Conservation (phyloP, 768 basidiomycete species). For the Punctularia strigosozonata region DNA sequence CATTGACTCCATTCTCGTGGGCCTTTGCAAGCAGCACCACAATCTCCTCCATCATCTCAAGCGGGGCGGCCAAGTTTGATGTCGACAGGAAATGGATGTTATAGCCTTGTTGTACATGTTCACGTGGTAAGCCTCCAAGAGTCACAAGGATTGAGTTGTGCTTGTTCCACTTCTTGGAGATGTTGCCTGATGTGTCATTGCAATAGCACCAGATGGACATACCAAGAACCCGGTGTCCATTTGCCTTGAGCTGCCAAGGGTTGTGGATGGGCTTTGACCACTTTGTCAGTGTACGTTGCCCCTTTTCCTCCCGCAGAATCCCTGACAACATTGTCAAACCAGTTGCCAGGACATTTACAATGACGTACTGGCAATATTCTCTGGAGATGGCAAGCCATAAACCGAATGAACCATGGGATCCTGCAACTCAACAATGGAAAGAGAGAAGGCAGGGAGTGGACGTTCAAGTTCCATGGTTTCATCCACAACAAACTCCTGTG, state of each 20-base stretch:
- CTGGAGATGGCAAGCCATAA: neutral
- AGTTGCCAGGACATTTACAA: too few relatives aligned
- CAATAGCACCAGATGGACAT: conserved; percentile 30
- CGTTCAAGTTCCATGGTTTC: neutral
- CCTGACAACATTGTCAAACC: too few relatives aligned
- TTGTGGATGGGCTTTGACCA: too few relatives aligned
- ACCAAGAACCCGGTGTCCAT: conserved; percentile 13
- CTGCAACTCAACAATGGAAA: neutral
- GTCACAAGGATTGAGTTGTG: conserved; percentile 29
- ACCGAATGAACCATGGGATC: neutral
- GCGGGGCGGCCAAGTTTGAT: conserved; percentile 27
- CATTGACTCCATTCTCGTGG: conserved; percentile 23
- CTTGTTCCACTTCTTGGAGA: conserved; percentile 36
- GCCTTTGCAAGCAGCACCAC: conserved; percentile 13
- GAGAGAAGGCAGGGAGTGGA: neutral
- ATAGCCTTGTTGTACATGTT: conserved; percentile 17
- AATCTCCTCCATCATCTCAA: conserved; percentile 29
- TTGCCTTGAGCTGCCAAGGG: too few relatives aligned
- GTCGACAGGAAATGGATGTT: conserved; percentile 30
- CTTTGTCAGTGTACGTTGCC: too few relatives aligned
- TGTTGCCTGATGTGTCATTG: conserved; percentile 33
- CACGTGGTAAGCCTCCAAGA: conserved; percentile 23
- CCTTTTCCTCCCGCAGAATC: too few relatives aligned
- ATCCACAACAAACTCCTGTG: too few relatives aligned
- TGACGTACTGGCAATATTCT: neutral